A percentile compares a stretch with the other conserved stretches of the same genome.
Conservation (phyloP, 2,329 filamentous ascomycete species). For the Cercospora brassicicola region DNA sequence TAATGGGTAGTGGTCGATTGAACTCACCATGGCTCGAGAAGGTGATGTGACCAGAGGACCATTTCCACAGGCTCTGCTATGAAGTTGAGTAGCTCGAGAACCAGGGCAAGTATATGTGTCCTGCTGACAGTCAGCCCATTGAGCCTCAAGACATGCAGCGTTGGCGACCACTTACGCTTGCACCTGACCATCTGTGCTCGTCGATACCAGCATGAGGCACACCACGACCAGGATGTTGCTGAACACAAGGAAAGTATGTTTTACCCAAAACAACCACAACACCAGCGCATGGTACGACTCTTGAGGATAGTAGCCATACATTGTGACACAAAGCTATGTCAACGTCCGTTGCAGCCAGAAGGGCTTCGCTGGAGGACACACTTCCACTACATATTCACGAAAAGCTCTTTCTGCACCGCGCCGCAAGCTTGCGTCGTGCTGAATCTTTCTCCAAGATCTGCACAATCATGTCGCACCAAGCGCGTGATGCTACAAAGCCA, state of each 20-base stretch:
- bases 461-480: background rate
- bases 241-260: constrained; percentile 13
- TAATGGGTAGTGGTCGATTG: background rate
- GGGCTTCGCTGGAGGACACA: background rate
- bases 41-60: constrained; percentile 24
- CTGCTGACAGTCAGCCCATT: constrained; percentile 10
- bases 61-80: constrained; percentile 23
- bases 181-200: constrained; percentile 2
- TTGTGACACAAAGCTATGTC: background rate
- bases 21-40: constrained; percentile 22
- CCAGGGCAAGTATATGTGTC: constrained; percentile 7
- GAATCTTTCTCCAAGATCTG: background rate
- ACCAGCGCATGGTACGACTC: constrained; percentile 8
- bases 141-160: background rate
- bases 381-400: background rate
- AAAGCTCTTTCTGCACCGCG: background rate
- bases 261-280: constrained; percentile 16
- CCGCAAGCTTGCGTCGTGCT: background rate
- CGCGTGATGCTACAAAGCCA: constrained; percentile 8
- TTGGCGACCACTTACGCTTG: background rate
- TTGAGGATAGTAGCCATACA: constrained; percentile 12
- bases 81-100: constrained; percentile 16
- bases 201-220: constrained; percentile 8
- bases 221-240: constrained; percentile 7
- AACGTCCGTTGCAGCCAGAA: background rate